Evolutionary conservation across 2,329 filamentous ascomycete genomes (phyloP), one percentile per base, ranked within the genome.

Genomic region (Phyllosticta citriasiana): DNA sequence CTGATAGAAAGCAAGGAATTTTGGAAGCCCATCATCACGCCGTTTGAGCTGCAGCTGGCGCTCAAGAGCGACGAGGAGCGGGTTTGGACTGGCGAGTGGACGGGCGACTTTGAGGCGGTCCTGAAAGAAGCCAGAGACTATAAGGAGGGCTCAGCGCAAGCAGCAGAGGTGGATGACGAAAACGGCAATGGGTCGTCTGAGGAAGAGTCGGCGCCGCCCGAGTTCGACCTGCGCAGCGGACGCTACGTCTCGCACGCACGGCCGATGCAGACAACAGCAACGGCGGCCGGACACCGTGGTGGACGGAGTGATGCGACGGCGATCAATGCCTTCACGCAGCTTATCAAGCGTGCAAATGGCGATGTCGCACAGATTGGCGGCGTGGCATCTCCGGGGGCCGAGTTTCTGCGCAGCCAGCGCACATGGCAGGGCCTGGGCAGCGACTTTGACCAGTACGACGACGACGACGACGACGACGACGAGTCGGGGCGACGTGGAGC

Each of bases 381-480:
- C 6, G 84, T 93, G 0, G 80, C 88, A n/a, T 97, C 93, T 54
- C 94, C 94, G 0, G 94, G 91, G 0, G 94, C 94, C 0, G 90
- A 97, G 72, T 97, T 84, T 67, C 76, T 99, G 64, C 83, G 87
- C 33, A 88, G 87, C 3, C 84, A 92, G 68, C 79, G 94, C 61
- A 96, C 90, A 3, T 99, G 94, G 94, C 88, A 88, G 69, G 94
- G 94, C 0, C 76, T 99, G 25, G 94, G 94, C 0, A 96, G 85
- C 64, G 94, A 99, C 71, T 95, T 91, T 68, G 83, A 87, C 35
- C 79, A 82, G n/a, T 79, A 83, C 65, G 83, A 86, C 30, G 79
- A 82, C 19, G 19, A 22, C 19, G 19, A 22, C 19, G 19, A 22
- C 19, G 80, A 82, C 54, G 79, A 83, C 65, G 83, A 86, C 30